phyloP scores from a whole-genome alignment of 1,284 basidiomycete genomes.

The Irpex rosettiformis region DNA sequence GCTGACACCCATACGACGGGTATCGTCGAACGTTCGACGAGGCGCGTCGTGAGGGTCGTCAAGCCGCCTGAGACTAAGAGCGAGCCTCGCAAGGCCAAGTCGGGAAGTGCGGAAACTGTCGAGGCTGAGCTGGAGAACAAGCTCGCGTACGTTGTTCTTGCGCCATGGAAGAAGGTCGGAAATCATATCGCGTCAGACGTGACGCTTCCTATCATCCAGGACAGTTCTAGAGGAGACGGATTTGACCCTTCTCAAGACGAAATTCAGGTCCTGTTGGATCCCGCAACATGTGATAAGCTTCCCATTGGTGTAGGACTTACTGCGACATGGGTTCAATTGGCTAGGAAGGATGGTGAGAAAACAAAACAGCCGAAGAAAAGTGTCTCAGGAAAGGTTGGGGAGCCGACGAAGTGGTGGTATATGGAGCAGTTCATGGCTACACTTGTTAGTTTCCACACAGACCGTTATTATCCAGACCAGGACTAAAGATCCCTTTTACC shows the following conservation, averaged over 20 bases:
- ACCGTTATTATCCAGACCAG: conserved; percentile 15
- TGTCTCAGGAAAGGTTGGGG: conserved; percentile 22
- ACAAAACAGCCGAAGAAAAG: conserved; percentile 11
- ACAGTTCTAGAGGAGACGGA: conserved; percentile 36
- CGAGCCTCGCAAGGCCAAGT: conserved; percentile 8
- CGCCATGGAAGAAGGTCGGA: conserved; percentile 46
- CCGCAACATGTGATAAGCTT: conserved; percentile 40
- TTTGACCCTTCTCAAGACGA: conserved; percentile 44
- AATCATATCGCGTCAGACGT: conserved; percentile 37
- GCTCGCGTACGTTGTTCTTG: conserved; percentile 48
- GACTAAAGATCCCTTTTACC: too few relatives aligned
- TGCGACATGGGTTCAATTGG: conserved; percentile 62
- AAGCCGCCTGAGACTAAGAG: conserved; percentile 14
- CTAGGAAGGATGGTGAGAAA: conserved; percentile 30
- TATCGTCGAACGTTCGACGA: conserved; percentile 48
- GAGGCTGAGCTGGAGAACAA: conserved; percentile 46
- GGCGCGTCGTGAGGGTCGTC: conserved; percentile 39
- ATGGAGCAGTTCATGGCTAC: conserved; percentile 25
- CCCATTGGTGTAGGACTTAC: conserved; percentile 49
- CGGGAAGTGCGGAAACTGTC: conserved; percentile 33
- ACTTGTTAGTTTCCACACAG: conserved; percentile 28
- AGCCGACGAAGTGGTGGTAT: conserved; percentile 28
- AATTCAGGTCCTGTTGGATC: conserved; percentile 54
- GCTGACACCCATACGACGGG: conserved; percentile 48
- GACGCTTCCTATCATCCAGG: conserved; percentile 36